Conservation (phyloP, 352 stramenopile species). For the Thraustochytrium sp. region DNA sequence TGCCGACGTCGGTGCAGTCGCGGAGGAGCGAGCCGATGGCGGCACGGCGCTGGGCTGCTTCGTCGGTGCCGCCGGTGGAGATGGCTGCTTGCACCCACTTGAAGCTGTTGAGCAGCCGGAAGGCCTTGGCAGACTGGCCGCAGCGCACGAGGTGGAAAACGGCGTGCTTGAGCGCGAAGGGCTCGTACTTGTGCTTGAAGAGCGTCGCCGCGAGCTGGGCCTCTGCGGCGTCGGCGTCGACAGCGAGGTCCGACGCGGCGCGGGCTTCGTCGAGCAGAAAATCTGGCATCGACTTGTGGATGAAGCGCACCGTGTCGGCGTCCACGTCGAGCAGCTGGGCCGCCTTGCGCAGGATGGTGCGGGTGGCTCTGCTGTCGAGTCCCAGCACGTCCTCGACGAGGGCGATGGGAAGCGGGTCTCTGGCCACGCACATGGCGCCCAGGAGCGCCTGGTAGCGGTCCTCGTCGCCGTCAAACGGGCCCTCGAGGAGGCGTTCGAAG, state of each 20-base stretch:
- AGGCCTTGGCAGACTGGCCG: no score
- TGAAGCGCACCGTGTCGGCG: not conserved
- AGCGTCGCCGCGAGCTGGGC: not conserved
- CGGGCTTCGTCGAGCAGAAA: slow-evolving; percentile 73
- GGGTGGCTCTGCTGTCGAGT: not conserved
- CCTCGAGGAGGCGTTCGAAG: not conserved
- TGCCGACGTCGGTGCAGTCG: not conserved
- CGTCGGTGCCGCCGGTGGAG: not conserved
- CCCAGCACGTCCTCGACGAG: not conserved
- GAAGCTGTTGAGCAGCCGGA: no score
- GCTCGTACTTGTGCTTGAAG: not conserved
- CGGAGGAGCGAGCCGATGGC: not conserved
- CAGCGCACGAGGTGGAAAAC: not conserved
- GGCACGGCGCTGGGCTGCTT: not conserved
- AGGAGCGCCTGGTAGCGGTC: not conserved
- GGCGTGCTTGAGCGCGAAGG: not conserved
- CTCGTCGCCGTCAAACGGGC: not conserved
- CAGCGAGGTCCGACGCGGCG: slow-evolving; percentile 87
- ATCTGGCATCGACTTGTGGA: slow-evolving; percentile 18
- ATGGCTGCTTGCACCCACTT: no score
- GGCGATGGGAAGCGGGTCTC: not conserved
- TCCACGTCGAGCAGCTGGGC: not conserved
- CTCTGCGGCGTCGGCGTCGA: slow-evolving; percentile 61
- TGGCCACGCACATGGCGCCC: not conserved
- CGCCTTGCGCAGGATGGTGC: not conserved